Percentiles rank a stretch among this genome's conserved stretches.
phyloP scores from a whole-genome alignment of 208 protist genomes.

The Acanthamoeba rhysodes region DNA sequence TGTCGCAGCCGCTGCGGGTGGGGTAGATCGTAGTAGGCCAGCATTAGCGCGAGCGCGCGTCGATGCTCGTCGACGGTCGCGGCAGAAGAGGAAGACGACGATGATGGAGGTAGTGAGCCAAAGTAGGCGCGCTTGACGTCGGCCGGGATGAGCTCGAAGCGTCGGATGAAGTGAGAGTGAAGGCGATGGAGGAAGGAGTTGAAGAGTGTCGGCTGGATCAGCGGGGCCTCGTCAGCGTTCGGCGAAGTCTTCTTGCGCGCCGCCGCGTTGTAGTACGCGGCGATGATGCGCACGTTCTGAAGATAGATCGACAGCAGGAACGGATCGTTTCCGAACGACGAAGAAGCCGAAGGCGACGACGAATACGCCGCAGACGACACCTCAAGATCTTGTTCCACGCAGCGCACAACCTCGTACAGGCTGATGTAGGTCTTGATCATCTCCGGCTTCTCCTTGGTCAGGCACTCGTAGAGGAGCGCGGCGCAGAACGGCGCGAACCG shows the following conservation, averaged over 20 bases:
- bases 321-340: not conserved
- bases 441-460: constrained; percentile 79
- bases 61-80: not conserved
- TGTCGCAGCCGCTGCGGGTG: not conserved
- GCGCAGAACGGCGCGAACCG: not conserved
- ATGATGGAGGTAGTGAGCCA: not conserved
- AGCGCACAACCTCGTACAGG: not conserved
- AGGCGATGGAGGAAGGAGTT: constrained; percentile 20
- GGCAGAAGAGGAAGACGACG: not conserved
- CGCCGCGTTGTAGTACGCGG: constrained; percentile 5
- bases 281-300: constrained; percentile 10
- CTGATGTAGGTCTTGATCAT: constrained; percentile 67
- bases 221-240: not conserved
- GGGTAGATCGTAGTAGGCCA: constrained; percentile 36
- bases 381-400: not conserved
- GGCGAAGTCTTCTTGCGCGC: not conserved
- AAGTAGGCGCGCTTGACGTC: constrained; percentile 11
- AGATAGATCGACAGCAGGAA: constrained; percentile 7
- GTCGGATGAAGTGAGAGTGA: not conserved
- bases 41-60: not conserved
- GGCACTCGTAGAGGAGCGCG: constrained; percentile 78
- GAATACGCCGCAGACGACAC: not conserved
- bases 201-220: constrained; percentile 4
- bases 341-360: not conserved
- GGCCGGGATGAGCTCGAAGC: not conserved